A percentile compares a stretch with the other conserved stretches of the same genome.
Evolutionary conservation across 2,329 filamentous ascomycete species (phyloP).

Genomic region (Cercospora sp.): DNA sequence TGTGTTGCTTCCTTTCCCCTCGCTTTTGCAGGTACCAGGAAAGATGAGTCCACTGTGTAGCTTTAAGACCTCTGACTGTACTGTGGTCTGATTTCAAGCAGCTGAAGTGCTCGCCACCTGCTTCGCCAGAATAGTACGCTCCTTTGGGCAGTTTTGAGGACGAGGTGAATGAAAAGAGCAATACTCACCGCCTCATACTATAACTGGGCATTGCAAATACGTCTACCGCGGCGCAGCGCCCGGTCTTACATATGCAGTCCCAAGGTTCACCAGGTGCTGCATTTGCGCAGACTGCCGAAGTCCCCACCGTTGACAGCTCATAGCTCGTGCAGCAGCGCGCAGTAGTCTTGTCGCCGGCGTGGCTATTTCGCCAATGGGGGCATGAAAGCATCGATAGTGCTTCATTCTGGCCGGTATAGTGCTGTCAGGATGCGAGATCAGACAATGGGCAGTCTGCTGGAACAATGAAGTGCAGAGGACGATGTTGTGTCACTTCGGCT

Average conservation of each 20-base stretch:
- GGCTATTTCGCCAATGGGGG: not conserved
- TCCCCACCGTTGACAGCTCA: conserved; percentile 10
- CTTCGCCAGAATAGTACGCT: not conserved
- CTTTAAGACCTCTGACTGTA: not conserved
- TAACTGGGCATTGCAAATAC: not conserved
- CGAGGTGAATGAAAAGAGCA: not conserved
- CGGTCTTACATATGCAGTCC: not conserved
- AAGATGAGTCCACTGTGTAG: not conserved
- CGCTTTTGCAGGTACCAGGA: not conserved
- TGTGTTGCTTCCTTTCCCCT: not conserved
- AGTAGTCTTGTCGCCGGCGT: conserved; percentile 6
- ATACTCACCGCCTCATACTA: not conserved
- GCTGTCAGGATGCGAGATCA: not conserved
- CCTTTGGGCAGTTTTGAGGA: not conserved
- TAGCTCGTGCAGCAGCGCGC: conserved; percentile 15
- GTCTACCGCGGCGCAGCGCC: not conserved
- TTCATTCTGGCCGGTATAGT: not conserved
- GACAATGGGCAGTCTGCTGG: not conserved
- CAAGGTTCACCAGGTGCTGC: not conserved
- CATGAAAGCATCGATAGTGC: not conserved
- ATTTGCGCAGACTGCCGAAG: not conserved
- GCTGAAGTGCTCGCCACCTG: not conserved
- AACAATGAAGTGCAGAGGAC: not conserved
- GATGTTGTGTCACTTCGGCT: not conserved
- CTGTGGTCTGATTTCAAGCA: not conserved